Evolutionary conservation across 1,284 basidiomycete species (phyloP).

Genomic region (Boletus hoseneyae): DNA sequence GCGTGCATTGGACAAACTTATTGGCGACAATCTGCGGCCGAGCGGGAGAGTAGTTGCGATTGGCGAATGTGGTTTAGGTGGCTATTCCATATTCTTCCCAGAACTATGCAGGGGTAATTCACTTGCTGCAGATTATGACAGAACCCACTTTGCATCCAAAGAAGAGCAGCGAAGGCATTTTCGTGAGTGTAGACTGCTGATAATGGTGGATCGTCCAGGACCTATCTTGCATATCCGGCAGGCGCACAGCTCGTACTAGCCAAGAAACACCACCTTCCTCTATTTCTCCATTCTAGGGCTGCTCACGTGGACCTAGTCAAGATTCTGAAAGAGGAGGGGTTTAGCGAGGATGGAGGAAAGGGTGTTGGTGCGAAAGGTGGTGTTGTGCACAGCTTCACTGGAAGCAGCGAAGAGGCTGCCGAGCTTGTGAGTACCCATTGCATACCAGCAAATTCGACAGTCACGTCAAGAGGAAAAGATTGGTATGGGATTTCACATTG

Average conservation of each 20-base stretch:
- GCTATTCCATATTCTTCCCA: constrained; percentile 9
- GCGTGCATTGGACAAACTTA: constrained; percentile 53
- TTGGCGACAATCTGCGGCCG: constrained; percentile 52
- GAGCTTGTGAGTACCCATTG: constrained; percentile 56
- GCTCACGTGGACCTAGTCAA: constrained; percentile 71
- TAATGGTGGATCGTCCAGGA: neutral
- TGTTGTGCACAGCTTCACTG: constrained; percentile 89
- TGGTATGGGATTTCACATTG: constrained; percentile 60
- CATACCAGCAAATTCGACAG: neutral
- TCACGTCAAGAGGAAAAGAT: constrained; percentile 39
- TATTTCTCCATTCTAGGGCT: constrained; percentile 85
- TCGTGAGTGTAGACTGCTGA: constrained; percentile 37
- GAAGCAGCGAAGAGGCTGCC: constrained; percentile 59
- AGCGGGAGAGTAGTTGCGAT: constrained; percentile 68
- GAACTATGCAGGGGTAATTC: neutral
- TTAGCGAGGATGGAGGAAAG: constrained; percentile 55
- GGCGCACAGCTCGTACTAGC: constrained; percentile 67
- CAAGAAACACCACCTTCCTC: constrained; percentile 68
- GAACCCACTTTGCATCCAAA: constrained; percentile 65
- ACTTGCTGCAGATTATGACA: constrained; percentile 69
- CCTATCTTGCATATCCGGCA: constrained; percentile 19
- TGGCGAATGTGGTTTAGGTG: constrained; percentile 86
- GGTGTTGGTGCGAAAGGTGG: constrained; percentile 60
- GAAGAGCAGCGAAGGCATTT: constrained; percentile 71
- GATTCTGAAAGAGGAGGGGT: constrained; percentile 66